Conservation (phyloP, 1,284 basidiomycete genomes). For the Hymenochaete sp. region DNA sequence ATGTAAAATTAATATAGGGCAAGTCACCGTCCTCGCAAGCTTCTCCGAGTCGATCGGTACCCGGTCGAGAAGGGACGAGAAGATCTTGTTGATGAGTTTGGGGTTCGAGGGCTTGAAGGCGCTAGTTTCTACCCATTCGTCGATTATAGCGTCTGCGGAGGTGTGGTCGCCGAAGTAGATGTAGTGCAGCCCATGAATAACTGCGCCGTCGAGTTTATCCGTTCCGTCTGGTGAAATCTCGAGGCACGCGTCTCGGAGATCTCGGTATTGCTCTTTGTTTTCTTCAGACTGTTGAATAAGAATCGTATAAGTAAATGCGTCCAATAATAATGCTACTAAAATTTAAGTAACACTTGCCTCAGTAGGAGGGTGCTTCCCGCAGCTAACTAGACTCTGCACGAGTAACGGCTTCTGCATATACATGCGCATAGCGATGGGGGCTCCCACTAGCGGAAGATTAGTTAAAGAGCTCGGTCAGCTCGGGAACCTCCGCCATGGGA, state of each 20-base stretch:
- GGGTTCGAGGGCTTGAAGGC: slow-evolving; percentile 18
- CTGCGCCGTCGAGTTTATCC: slow-evolving; percentile 19
- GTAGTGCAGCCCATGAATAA: slow-evolving; percentile 18
- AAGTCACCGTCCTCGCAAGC: slow-evolving; percentile 12
- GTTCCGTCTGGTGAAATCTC: slow-evolving; percentile 18
- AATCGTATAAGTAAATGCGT: too few species aligned
- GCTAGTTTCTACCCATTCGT: slow-evolving; percentile 20
- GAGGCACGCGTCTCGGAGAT: slow-evolving; percentile 19
- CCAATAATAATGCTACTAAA: too few species aligned
- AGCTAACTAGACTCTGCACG: slow-evolving; percentile 16
- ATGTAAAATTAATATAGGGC: slow-evolving; percentile 20
- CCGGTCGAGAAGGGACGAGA: slow-evolving; percentile 19
- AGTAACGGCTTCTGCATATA: slow-evolving; percentile 8
- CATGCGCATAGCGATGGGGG: slow-evolving; percentile 11
- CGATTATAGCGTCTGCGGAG: slow-evolving; percentile 17
- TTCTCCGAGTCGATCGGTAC: slow-evolving; percentile 13
- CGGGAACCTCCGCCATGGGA: too few species aligned
- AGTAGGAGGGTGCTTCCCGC: slow-evolving; percentile 17
- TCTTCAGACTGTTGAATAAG: slow-evolving; percentile 14
- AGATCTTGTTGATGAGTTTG: slow-evolving; percentile 18
- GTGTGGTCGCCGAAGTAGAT: slow-evolving; percentile 19
- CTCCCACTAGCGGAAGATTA: slow-evolving; percentile 1
- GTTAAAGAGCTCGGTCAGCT: too few species aligned
- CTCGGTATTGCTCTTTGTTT: slow-evolving; percentile 19
- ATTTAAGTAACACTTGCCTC: slow-evolving; percentile 14